phyloP scores from a whole-genome alignment of 163 green algal species.

The Volvox carteri region DNA sequence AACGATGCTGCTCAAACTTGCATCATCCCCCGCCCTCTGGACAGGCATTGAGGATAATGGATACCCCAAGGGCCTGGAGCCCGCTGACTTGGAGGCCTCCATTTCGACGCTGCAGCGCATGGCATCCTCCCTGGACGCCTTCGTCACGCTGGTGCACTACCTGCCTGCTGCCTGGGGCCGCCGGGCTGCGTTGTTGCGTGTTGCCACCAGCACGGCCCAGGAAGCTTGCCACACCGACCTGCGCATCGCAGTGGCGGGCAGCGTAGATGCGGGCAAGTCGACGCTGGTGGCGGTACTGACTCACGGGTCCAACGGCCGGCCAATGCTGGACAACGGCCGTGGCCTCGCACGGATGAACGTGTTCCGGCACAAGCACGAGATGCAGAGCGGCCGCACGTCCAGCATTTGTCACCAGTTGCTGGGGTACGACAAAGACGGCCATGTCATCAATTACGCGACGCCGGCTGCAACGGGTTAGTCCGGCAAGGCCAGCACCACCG shows the following conservation, averaged over 20 bases:
- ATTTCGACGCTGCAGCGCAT: slow-evolving; percentile 76
- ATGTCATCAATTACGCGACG: slow-evolving; percentile 86
- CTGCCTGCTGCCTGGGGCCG: slow-evolving; percentile 71
- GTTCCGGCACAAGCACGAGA: slow-evolving; percentile 92
- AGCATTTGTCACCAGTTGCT: slow-evolving; percentile 79
- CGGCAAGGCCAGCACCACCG: no score
- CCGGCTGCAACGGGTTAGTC: slow-evolving; percentile 13
- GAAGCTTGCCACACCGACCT: slow-evolving; percentile 75
- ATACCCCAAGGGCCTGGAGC: slow-evolving; percentile 82
- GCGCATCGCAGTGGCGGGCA: slow-evolving; percentile 69
- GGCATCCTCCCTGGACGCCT: slow-evolving; percentile 63
- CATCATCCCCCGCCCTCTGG: not conserved
- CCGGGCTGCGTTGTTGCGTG: slow-evolving; percentile 70
- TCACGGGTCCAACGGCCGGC: slow-evolving; percentile 77
- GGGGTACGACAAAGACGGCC: slow-evolving; percentile 68
- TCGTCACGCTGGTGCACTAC: slow-evolving; percentile 55
- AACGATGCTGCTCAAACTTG: not conserved
- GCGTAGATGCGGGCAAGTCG: slow-evolving; percentile 60
- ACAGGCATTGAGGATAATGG: slow-evolving; percentile 91
- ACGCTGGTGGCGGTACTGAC: slow-evolving; percentile 89
- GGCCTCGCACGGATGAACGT: slow-evolving; percentile 86
- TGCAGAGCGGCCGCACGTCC: slow-evolving; percentile 88
- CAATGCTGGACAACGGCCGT: slow-evolving; percentile 86
- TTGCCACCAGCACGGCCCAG: slow-evolving; percentile 54
- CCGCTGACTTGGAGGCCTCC: slow-evolving; percentile 77